Percentiles rank a stretch among this genome's conserved stretches.
Conservation (phyloP, 1,284 basidiomycete genomes). For the Ustilago cynodontis region DNA sequence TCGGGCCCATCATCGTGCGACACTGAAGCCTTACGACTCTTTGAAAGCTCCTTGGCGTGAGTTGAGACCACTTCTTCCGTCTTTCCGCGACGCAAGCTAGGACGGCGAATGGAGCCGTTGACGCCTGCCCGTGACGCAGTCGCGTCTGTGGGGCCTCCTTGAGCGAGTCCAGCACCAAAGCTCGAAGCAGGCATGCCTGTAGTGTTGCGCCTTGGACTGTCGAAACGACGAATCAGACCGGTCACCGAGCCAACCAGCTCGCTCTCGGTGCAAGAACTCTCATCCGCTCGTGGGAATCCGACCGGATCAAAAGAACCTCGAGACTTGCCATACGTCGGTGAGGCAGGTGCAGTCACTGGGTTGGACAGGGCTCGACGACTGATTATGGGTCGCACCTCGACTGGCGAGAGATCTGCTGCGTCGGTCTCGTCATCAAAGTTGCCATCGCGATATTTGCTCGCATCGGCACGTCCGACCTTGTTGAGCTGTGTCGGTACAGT, state of each 20-base stretch:
- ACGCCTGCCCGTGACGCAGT: slow-evolving; percentile 4
- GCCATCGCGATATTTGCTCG: slow-evolving; percentile 29
- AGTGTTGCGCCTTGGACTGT: slow-evolving; percentile 38
- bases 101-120: slow-evolving; percentile 33
- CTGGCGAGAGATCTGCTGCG: slow-evolving; percentile 44
- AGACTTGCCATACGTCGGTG: slow-evolving; percentile 39
- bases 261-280: slow-evolving; percentile 62
- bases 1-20: slow-evolving; percentile 21
- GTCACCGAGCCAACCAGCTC: slow-evolving; percentile 41
- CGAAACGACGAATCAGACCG: slow-evolving; percentile 48
- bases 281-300: slow-evolving; percentile 45
- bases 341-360: slow-evolving; percentile 39
- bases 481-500: slow-evolving; percentile 30
- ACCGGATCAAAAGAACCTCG: slow-evolving; percentile 22
- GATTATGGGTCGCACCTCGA: slow-evolving; percentile 44
- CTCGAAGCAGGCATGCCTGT: slow-evolving; percentile 12
- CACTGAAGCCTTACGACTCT: slow-evolving; percentile 24
- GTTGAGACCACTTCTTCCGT: slow-evolving; percentile 62
- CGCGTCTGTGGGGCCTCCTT: background rate
- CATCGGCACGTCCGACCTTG: slow-evolving; percentile 25
- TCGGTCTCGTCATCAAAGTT: slow-evolving; percentile 50
- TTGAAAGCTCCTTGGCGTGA: slow-evolving; percentile 40
- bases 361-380: slow-evolving; percentile 37
- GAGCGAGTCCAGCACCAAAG: slow-evolving; percentile 3
- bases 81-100: slow-evolving; percentile 79